Evolutionary conservation across 768 basidiomycete genomes (phyloP).

Genomic region (Lepiota brunneoincarnata): DNA sequence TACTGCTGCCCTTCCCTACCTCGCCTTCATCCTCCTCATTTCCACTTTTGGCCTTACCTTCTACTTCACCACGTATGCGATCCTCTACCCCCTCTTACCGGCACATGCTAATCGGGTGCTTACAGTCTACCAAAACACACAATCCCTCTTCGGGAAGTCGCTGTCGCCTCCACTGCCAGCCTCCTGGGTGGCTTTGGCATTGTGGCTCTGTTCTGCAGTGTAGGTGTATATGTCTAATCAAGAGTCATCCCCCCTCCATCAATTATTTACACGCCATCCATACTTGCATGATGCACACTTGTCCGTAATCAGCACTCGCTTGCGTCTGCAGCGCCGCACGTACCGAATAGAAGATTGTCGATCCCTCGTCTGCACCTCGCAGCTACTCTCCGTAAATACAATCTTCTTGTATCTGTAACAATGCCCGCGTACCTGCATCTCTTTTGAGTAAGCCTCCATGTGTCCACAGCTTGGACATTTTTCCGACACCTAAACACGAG

Average conservation of each 20-base stretch:
- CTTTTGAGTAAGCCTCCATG: slow-evolving; percentile 83
- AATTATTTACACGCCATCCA: slow-evolving; percentile 85
- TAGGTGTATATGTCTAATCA: slow-evolving; percentile 74
- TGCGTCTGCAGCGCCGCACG: slow-evolving; percentile 24
- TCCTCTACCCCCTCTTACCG: slow-evolving; percentile 9
- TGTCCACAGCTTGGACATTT: slow-evolving; percentile 88
- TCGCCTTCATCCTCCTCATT: slow-evolving; percentile 71
- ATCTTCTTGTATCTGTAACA: background rate
- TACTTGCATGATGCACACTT: slow-evolving; percentile 77
- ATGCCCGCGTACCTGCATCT: slow-evolving; percentile 65
- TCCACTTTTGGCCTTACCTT: slow-evolving; percentile 84
- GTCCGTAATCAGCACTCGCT: slow-evolving; percentile 14
- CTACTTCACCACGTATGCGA: slow-evolving; percentile 80
- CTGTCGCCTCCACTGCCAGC: slow-evolving; percentile 72
- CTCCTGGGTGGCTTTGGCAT: slow-evolving; percentile 84
- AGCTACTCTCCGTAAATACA: slow-evolving; percentile 40
- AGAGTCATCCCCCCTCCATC: slow-evolving; percentile 16
- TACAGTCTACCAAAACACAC: slow-evolving; percentile 74
- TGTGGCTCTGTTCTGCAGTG: slow-evolving; percentile 84
- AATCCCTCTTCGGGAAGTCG: slow-evolving; percentile 59
- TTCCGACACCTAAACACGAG: slow-evolving; percentile 67
- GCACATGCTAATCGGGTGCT: slow-evolving; percentile 10
- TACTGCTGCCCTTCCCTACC: slow-evolving; percentile 63
- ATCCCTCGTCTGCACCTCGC: slow-evolving; percentile 92
- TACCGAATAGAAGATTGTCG: slow-evolving; percentile 93